phyloP scores from a whole-genome alignment of 2,329 filamentous ascomycete species.

The Aspergillus cejpii region DNA sequence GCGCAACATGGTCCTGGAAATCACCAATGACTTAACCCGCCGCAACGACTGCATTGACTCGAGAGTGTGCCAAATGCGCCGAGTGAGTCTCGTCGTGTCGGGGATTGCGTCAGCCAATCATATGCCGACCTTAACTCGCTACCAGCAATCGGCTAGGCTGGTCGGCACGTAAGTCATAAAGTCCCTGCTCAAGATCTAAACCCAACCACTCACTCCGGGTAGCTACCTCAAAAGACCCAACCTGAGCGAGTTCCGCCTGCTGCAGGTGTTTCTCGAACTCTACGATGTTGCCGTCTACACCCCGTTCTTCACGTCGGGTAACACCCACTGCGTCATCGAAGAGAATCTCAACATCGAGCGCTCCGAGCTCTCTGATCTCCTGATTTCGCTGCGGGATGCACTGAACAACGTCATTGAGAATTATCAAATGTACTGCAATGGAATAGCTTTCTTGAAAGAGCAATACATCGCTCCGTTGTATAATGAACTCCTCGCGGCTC shows the following conservation, averaged over 20 bases:
- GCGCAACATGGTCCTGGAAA: slow-evolving; percentile 5
- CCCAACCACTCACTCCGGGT: not conserved
- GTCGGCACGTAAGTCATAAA: slow-evolving; percentile 17
- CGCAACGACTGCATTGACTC: slow-evolving; percentile 14
- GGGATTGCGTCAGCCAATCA: slow-evolving; percentile 6
- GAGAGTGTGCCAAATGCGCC: slow-evolving; percentile 4
- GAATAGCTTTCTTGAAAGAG: slow-evolving; percentile 12
- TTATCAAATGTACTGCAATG: slow-evolving; percentile 14
- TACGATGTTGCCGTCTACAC: slow-evolving; percentile 25
- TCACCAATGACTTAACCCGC: slow-evolving; percentile 13
- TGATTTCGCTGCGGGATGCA: slow-evolving; percentile 17
- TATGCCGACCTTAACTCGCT: slow-evolving; percentile 7
- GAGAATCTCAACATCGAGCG: slow-evolving; percentile 6
- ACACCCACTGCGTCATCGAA: slow-evolving; percentile 16
- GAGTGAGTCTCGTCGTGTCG: slow-evolving; percentile 9
- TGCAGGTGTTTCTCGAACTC: slow-evolving; percentile 19
- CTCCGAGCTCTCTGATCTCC: slow-evolving; percentile 8
- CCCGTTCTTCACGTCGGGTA: slow-evolving; percentile 15
- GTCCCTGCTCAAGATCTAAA: not conserved
- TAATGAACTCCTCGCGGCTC: slow-evolving; percentile 6
- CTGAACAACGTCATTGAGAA: slow-evolving; percentile 17
- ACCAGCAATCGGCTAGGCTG: slow-evolving; percentile 14
- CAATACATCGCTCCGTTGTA: slow-evolving; percentile 12
- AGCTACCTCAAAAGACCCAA: slow-evolving; percentile 20
- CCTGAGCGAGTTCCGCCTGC: slow-evolving; percentile 17